A percentile compares a stretch with the other conserved stretches of the same genome.
Conservation (phyloP, 192 early-diverging fungal genomes). For the Coemansia sp. region DNA sequence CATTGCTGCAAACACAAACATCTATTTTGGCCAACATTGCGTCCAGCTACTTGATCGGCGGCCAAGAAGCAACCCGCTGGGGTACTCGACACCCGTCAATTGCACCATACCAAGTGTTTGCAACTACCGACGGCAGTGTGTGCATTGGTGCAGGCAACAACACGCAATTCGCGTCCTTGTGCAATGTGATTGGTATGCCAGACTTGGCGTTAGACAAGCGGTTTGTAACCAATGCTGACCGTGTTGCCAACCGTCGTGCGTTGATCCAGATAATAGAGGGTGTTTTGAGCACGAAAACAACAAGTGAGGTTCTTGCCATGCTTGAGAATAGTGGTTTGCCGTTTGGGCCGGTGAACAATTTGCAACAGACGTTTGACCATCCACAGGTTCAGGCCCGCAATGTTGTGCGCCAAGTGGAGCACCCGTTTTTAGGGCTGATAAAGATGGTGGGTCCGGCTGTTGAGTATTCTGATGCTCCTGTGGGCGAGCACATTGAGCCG, state of each 20-base stretch:
- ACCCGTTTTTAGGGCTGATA: slow-evolving; percentile 77
- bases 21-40: slow-evolving; percentile 88
- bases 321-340: slow-evolving; percentile 74
- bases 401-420: slow-evolving; percentile 79
- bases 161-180: slow-evolving; percentile 73
- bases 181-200: slow-evolving; percentile 51
- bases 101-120: slow-evolving; percentile 89
- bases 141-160: slow-evolving; percentile 93
- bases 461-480: slow-evolving; percentile 68
- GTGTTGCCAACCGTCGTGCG: slow-evolving; percentile 70
- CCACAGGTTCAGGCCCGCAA: slow-evolving; percentile 66
- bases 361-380: slow-evolving; percentile 74
- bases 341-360: slow-evolving; percentile 79
- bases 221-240: slow-evolving; percentile 69
- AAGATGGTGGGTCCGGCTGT: slow-evolving; percentile 74
- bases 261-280: slow-evolving; percentile 63
- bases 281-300: slow-evolving; percentile 54
- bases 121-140: slow-evolving; percentile 73
- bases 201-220: slow-evolving; percentile 53
- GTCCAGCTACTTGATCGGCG: slow-evolving; percentile 81
- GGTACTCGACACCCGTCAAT: slow-evolving; percentile 89
- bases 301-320: slow-evolving; percentile 61
- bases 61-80: slow-evolving; percentile 75
- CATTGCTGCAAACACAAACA: slow-evolving; percentile 85
- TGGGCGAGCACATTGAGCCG: slow-evolving; percentile 63